Evolutionary conservation across 1,284 basidiomycete species (phyloP).

Genomic region (Trametes sp.): DNA sequence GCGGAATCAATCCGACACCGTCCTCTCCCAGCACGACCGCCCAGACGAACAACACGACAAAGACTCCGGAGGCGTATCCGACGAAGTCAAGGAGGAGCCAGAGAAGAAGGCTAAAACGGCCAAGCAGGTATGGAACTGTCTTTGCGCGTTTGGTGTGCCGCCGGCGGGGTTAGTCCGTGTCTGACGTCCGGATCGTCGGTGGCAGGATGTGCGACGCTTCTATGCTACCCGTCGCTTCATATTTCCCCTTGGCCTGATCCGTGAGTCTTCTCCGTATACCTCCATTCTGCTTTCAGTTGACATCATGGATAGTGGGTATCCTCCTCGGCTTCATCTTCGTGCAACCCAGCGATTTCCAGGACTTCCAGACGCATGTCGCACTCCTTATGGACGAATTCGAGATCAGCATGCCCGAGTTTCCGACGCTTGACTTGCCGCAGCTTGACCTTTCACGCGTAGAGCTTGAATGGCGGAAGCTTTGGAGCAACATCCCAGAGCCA

Average conservation of each 20-base stretch:
- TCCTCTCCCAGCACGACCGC: constrained; percentile 8
- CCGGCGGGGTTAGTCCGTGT: neutral
- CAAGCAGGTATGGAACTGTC: constrained; percentile 1
- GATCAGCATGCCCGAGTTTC: constrained; percentile 63
- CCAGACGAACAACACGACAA: constrained; percentile 14
- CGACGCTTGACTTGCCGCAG: constrained; percentile 62
- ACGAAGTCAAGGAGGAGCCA: constrained; percentile 22
- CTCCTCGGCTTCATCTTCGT: constrained; percentile 66
- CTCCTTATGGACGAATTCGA: constrained; percentile 54
- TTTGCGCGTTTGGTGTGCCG: neutral
- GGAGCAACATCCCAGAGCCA: constrained; percentile 70
- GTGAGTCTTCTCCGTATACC: constrained; percentile 40
- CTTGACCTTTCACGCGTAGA: constrained; percentile 69
- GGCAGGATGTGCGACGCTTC: constrained; percentile 35
- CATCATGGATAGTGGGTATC: constrained; percentile 60
- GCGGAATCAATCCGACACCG: constrained; percentile 27
- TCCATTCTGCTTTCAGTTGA: neutral
- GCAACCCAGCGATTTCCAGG: constrained; percentile 65
- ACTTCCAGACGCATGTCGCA: constrained; percentile 48
- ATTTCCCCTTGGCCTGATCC: constrained; percentile 56
- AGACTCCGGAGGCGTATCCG: constrained; percentile 1
- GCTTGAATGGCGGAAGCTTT: constrained; percentile 71
- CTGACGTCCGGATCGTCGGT: neutral
- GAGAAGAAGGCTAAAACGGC: constrained; percentile 11
- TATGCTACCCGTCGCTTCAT: constrained; percentile 50